A percentile compares a stretch with the other conserved stretches of the same genome.
Conservation (phyloP, 306 rosid genomes). For the Argentina anserina region DNA sequence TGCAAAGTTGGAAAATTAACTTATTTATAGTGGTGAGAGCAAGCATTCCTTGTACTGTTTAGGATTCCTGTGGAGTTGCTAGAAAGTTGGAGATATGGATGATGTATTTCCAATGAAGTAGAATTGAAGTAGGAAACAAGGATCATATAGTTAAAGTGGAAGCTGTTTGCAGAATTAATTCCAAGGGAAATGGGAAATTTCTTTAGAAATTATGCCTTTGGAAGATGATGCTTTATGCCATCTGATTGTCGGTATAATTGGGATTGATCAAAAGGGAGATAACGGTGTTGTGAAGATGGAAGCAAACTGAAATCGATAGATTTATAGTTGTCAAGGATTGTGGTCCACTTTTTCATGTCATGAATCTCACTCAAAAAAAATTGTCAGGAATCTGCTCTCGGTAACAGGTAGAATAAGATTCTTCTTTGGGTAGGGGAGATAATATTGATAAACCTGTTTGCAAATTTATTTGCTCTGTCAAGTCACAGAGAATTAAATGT, state of each 20-base stretch:
- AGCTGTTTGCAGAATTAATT: not conserved
- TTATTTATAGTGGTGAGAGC: not conserved
- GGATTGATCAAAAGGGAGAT: not conserved
- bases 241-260: not conserved
- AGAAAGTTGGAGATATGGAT: not conserved
- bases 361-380: no score
- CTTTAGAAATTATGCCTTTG: not conserved
- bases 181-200: not conserved
- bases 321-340: not conserved
- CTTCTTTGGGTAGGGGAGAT: not conserved
- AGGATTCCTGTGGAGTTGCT: not conserved
- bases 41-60: not conserved
- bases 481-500: not conserved
- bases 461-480: not conserved
- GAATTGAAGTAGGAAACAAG: not conserved
- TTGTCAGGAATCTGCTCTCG: not conserved
- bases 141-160: not conserved
- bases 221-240: not conserved
- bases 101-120: not conserved
- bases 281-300: not conserved
- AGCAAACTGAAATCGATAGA: not conserved
- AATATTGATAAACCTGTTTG: not conserved
- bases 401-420: not conserved
- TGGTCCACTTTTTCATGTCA: not conserved
- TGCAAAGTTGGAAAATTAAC: not conserved